Base-by-base conservation (phyloP, 192 early-diverging fungal species). In the Coemansia reversa region DNA sequence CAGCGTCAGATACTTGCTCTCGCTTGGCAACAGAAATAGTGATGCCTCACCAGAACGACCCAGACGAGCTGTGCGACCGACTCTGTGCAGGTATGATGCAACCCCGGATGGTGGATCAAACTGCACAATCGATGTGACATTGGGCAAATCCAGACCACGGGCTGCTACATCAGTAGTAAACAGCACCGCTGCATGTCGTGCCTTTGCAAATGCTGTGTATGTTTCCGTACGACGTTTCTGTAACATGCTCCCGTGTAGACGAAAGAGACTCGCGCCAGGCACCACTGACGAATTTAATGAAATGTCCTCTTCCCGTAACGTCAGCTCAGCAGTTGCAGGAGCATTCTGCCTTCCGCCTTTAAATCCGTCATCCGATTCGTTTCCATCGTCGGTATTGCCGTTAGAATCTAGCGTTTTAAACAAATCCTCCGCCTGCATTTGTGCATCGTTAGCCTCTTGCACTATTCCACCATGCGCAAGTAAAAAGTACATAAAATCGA, bases 151-250 rank as follows among this genome's bases (percentile, higher is more conserved):
- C 48, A 99, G 84, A 30, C 97, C 97, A 75, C 97, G 91, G 3
- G 97, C 96, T 1, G 96, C 94, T 4, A 99, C 95, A 78, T 98
- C 96, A 1, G 97, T 99, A 60, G 92, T 94, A 69, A 99, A 85
- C 25, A 99, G 80, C 19, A 99, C 82, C 33, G 91, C 87, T n/a
- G 84, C 81, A 9, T 77, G 39, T 1, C 28, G 67, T 12, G 83
- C 52, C 48, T 83, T 74, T 30, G 86, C 84, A 70, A 96, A 96
- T 59, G 84, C 84, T 11, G 77, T 67, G 72, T 88, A 95, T 3
- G 91, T 89, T 28, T 87, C 83, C 0, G 89, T 88, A 51, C 97
- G 92, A 19, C 86, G 79, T 35, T 83, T 76, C 74, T 97, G 96
- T 18, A 88, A 82, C 69, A 97, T 81, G 54, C 90, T 89, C 28